phyloP scores from a whole-genome alignment of 768 basidiomycete species.

The Strobilomyces echinocephalus region DNA sequence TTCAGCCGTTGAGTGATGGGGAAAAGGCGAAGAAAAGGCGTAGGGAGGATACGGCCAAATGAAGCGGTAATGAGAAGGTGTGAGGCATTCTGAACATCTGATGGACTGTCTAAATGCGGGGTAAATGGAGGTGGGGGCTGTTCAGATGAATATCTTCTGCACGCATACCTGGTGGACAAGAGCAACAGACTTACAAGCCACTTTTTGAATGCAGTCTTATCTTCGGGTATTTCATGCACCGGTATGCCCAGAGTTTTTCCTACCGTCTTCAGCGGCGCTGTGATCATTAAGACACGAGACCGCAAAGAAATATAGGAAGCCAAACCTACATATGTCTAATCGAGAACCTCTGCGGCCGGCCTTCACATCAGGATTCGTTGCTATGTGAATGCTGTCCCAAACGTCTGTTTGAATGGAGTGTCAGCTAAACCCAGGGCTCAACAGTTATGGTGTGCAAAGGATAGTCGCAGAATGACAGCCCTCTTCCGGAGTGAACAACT shows the following conservation, averaged over 20 bases:
- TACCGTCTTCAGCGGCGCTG: slow-evolving; percentile 68
- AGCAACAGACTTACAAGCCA: slow-evolving; percentile 50
- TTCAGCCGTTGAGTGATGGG: slow-evolving; percentile 60
- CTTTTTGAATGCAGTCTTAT: slow-evolving; percentile 52
- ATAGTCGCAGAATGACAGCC: neutral
- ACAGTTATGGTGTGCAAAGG: neutral
- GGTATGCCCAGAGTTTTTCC: slow-evolving; percentile 52
- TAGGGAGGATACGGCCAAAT: slow-evolving; percentile 81
- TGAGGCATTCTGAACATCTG: slow-evolving; percentile 27
- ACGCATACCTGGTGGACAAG: neutral
- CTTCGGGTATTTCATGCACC: slow-evolving; percentile 56
- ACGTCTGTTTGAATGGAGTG: slow-evolving; percentile 50
- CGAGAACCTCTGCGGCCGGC: slow-evolving; percentile 58
- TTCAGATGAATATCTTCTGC: slow-evolving; percentile 26
- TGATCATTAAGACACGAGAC: slow-evolving; percentile 1
- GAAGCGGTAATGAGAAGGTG: slow-evolving; percentile 83
- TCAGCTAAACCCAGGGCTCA: slow-evolving; percentile 4
- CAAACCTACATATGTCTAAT: slow-evolving; percentile 47
- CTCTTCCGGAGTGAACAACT: neutral
- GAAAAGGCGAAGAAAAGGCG: slow-evolving; percentile 58
- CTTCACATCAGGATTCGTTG: slow-evolving; percentile 66
- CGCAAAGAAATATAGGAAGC: neutral
- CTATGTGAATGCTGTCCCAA: slow-evolving; percentile 64
- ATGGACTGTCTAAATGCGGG: neutral
- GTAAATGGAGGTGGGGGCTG: slow-evolving; percentile 40